Base-by-base conservation (phyloP, 805 yeast species). In the Candida yuanshanica region DNA sequence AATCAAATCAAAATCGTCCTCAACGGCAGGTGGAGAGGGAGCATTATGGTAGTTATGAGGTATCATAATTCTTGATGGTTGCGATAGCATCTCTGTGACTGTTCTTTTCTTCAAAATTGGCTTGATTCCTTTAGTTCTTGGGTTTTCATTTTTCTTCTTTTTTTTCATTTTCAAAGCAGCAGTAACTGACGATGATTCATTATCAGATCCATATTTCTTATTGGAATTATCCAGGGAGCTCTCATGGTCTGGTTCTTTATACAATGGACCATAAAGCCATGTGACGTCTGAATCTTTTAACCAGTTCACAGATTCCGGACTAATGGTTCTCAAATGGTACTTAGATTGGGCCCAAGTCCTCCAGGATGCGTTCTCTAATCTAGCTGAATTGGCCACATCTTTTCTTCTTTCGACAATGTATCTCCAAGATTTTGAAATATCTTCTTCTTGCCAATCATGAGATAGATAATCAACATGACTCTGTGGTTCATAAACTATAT, bases 271-370 rank as follows among this genome's bases (percentile, higher is more conserved):
- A 64, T 91, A 93, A 12, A 93, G 74, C 99, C 99, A 93, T 2
- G 97, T 89, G 10, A 93, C 96, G 61, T 93, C 99, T 44, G 83
- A 82, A 55, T 93, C 99, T 64, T 95, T 93, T 34, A 88, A 79
- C 99, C 99, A 93, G 62, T 93, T 91, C 36, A 93, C 85, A 27
- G 77, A 75, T 55, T 88, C 95, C 1, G 99, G 99, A 16, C 90
- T 79, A 7, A 91, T 86, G 0, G 99, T 93, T 48, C 69, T 69
- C 39, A 83, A 66, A 43, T 84, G 77, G 50, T 81, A 77, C 58
- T 89, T 80, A 29, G 93, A 82, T 63, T 93, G 95, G 11, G 95
- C 89, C 99, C 98, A 93, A 5, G 97, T 93, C 62, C 99, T 75
- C 99, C 99, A 91, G 40, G 91, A 79, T 1, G 98, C 98, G 58